phyloP scores from a whole-genome alignment of 1,139 yeast species.

The Candida gigantensis region DNA sequence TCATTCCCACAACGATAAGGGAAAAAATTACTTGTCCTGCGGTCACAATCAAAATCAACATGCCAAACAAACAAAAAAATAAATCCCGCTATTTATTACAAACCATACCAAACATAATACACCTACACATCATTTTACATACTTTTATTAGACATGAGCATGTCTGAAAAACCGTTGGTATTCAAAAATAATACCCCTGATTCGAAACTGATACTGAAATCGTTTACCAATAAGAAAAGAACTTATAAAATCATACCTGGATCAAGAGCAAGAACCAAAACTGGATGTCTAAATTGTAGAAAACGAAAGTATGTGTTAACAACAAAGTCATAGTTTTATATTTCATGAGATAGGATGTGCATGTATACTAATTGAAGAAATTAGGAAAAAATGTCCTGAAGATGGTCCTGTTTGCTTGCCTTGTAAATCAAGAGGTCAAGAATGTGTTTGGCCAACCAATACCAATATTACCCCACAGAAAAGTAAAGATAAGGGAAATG shows the following conservation, averaged over 20 bases:
- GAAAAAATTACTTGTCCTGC: no score
- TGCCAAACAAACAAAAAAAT: no score
- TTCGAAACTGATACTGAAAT: neutral
- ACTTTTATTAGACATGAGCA: no score
- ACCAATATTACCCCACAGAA: neutral
- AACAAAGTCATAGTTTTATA: no score
- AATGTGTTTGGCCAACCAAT: constrained; percentile 14
- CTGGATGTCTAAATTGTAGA: constrained; percentile 16
- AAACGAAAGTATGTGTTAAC: constrained; percentile 15
- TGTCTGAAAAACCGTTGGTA: no score
- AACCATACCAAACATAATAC: no score
- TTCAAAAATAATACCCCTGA: neutral
- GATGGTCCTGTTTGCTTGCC: constrained; percentile 13
- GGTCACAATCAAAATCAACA: no score
- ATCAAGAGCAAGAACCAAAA: constrained; percentile 13
- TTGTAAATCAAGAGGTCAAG: constrained; percentile 12
- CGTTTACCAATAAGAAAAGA: neutral
- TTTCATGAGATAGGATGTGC: no score
- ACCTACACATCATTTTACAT: no score
- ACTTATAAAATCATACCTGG: constrained; percentile 16
- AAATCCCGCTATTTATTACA: no score
- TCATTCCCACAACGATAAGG: no score
- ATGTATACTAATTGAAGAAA: no score
- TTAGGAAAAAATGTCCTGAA: constrained; percentile 18
- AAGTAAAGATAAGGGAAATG: neutral